Base-by-base conservation (phyloP, 352 stramenopile species). In the Phytophthora pluvialis region DNA sequence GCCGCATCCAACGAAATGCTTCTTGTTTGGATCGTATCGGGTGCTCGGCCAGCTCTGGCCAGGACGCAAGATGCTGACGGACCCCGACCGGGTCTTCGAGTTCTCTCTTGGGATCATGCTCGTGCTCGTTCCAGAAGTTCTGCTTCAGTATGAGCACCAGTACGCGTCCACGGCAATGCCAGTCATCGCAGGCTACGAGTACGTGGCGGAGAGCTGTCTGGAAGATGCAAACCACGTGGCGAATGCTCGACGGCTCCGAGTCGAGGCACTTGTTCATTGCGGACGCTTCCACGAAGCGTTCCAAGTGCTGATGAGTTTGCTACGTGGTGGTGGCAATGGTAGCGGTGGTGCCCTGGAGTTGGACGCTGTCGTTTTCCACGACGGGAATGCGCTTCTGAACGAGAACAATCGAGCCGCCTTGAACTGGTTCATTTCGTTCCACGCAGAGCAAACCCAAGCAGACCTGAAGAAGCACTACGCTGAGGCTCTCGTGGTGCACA, bases 21-120 rank as follows among this genome's bases (percentile, higher is more conserved):
- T 83, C 45, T 56, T 91, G 29, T 91, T 77, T n/a, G 81, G 82
- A 10, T 75, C 70, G 13, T 91, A 93, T 48, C 58, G 68, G 35
- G 52, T 91, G 2, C 55, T 65, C n/a, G 66, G 71, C 0, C 67
- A 89, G 11, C 66, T 93, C 12, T 93, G 82, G 85, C 81, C 79
- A 13, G 81, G 76, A 13, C 61, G 82, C 46, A 73, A 86, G 26
- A 49, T 91, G 4, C 40, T 91, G 0, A 32, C 64, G 3, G 80
- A 86, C 29, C 43, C 58, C 0, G 79, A 93, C 43, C 67, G 70
- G 5, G 53, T 89, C 8, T 71, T 69, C 7, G 21, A 68, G 0
- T 74, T 88, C 38, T 55, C 61, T 1, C 42, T 91, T 6, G 67
- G 40, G 3, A 35, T 81, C 10, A 77, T 77, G 50, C 56, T 90